Percentiles rank a stretch among this genome's conserved stretches.
Evolutionary conservation across 2,329 filamentous ascomycete species (phyloP).

Genomic region (Diatrype stigma): DNA sequence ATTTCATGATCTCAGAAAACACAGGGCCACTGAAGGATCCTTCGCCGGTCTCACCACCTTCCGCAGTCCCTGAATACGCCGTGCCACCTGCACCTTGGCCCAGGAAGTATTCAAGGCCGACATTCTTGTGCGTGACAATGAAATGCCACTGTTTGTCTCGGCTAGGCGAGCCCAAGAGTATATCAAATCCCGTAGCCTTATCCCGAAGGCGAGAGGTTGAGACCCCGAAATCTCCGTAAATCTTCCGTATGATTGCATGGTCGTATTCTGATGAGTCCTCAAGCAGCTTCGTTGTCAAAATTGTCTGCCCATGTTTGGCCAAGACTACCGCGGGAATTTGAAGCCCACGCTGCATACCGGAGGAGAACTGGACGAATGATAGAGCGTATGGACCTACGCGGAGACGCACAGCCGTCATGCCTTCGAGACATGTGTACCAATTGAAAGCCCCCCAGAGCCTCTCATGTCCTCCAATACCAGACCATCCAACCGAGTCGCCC

Average conservation of each 20-base stretch:
- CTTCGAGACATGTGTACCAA: slow-evolving; percentile 8
- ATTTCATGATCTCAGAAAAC: neutral
- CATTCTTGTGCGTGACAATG: neutral
- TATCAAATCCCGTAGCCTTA: neutral
- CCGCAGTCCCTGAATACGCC: neutral
- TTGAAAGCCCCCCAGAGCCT: slow-evolving; percentile 19
- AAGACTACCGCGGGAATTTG: neutral
- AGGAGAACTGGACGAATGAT: neutral
- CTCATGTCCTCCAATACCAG: slow-evolving; percentile 18
- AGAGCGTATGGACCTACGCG: neutral
- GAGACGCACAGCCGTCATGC: neutral
- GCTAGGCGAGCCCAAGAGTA: neutral
- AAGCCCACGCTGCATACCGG: neutral
- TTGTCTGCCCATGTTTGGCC: neutral
- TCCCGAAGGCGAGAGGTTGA: neutral
- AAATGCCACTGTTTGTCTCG: neutral
- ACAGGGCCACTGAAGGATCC: neutral
- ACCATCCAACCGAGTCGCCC: slow-evolving; percentile 9
- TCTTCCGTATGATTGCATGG: neutral
- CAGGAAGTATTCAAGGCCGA: neutral
- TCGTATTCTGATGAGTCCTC: neutral
- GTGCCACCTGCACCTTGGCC: neutral
- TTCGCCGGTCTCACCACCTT: neutral
- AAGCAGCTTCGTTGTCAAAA: neutral
- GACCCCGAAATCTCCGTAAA: neutral